These are phyloP conservation scores for Pythium volutum DNA, from an alignment of 352 stramenopile genomes.

Conservation along the genomic window DNA sequence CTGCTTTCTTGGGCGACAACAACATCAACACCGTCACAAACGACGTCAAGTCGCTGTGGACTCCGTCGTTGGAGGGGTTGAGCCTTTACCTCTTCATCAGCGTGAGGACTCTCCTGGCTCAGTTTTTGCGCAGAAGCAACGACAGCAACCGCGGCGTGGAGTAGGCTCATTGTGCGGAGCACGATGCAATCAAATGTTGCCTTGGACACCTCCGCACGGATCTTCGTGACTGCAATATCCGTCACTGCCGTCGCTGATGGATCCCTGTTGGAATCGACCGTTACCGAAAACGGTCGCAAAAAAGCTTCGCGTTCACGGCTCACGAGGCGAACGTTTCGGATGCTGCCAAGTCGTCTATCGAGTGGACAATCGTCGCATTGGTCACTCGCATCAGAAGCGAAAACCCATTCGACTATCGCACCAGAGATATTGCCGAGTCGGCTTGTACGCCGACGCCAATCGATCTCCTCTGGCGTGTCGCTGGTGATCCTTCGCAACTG, in stretches of 20 bases:
- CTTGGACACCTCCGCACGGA: constrained; percentile 33
- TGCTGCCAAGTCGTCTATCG: background rate
- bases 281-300: constrained; percentile 48
- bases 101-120: background rate
- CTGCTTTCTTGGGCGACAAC: constrained; percentile 1
- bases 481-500: constrained; percentile 39
- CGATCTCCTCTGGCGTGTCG: constrained; percentile 30
- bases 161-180: background rate
- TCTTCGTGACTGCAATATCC: constrained; percentile 24
- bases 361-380: background rate
- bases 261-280: constrained; percentile 7
- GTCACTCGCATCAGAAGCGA: background rate
- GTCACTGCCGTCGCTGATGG: background rate
- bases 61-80: background rate
- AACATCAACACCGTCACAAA: constrained; percentile 54
- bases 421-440: constrained; percentile 52
- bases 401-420: constrained; percentile 13
- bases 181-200: constrained; percentile 26
- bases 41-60: constrained; percentile 16
- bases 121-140: background rate
- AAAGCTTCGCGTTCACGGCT: constrained; percentile 32
- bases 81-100: background rate
- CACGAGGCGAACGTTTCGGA: background rate
- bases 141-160: constrained; percentile 4
- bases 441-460: constrained; percentile 27